Evolutionary conservation across 768 basidiomycete species (phyloP).

Genomic region (Podaxis sp.): DNA sequence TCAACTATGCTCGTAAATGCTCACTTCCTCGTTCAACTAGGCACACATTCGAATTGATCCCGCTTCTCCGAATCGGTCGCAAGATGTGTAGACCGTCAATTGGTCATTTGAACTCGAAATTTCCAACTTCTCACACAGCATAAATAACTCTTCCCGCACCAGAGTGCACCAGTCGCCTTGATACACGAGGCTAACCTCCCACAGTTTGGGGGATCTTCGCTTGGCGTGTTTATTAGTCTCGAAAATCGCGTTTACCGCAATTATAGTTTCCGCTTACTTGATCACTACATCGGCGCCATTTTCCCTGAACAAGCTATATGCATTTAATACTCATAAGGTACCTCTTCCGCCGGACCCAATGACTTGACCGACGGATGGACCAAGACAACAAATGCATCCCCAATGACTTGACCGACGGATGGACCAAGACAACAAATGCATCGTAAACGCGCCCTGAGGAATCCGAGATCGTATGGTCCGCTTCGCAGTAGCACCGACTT

Average conservation of each 20-base stretch:
- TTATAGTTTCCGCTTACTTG: background rate
- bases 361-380: background rate
- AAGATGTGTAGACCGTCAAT: background rate
- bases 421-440: background rate
- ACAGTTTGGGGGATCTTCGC: background rate
- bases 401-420: background rate
- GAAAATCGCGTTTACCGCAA: background rate
- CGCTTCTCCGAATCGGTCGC: background rate
- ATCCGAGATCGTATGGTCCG: background rate
- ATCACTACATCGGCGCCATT: background rate
- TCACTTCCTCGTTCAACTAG: background rate
- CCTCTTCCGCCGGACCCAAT: background rate
- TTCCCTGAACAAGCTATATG: background rate
- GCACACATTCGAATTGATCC: background rate
- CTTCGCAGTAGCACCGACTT: background rate
- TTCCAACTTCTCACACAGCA: background rate
- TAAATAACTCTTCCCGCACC: background rate
- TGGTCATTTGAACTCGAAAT: background rate
- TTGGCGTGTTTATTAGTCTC: background rate
- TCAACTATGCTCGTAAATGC: background rate
- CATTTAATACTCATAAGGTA: conserved; percentile 1
- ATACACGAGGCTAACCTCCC: background rate
- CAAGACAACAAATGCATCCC: background rate
- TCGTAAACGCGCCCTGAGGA: background rate
- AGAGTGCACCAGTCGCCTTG: no score